phyloP scores from a whole-genome alignment of 2,329 filamentous ascomycete species.

The Didymella keratinophila region DNA sequence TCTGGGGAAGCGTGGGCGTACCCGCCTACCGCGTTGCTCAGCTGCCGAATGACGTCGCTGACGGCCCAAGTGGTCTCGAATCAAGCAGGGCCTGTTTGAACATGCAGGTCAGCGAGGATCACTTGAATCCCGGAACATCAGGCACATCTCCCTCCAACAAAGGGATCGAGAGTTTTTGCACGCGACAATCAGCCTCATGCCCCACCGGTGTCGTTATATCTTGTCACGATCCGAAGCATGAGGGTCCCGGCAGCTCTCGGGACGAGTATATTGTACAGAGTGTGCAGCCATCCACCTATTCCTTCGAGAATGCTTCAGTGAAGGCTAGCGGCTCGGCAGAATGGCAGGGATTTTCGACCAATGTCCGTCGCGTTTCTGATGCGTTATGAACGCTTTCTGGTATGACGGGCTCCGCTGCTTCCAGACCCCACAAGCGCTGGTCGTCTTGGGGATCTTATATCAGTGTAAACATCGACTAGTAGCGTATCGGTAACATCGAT shows the following conservation, averaged over 20 bases:
- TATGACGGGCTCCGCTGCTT: slow-evolving; percentile 2
- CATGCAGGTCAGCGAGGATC: slow-evolving; percentile 10
- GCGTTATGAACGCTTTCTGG: neutral
- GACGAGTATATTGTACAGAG: neutral
- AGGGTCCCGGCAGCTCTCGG: neutral
- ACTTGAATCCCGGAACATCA: neutral
- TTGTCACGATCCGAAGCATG: neutral
- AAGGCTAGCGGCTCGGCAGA: slow-evolving; percentile 5
- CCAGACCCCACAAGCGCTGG: neutral
- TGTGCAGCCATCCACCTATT: neutral
- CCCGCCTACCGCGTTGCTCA: neutral
- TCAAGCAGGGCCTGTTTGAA: neutral
- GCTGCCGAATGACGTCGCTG: slow-evolving; percentile 11
- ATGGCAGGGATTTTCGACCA: neutral
- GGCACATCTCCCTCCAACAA: neutral
- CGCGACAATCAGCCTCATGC: slow-evolving; percentile 3
- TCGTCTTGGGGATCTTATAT: neutral
- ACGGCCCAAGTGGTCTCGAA: neutral
- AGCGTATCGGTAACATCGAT: neutral
- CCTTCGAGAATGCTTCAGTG: neutral
- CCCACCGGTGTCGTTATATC: slow-evolving; percentile 14
- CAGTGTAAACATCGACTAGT: neutral
- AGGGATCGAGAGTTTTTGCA: neutral
- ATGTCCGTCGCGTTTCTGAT: neutral
- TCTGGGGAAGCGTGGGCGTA: slow-evolving; percentile 13